These are phyloP conservation scores for Backusella macrospora DNA, from an alignment of 192 early-diverging fungal species.

Conservation along the genomic window DNA sequence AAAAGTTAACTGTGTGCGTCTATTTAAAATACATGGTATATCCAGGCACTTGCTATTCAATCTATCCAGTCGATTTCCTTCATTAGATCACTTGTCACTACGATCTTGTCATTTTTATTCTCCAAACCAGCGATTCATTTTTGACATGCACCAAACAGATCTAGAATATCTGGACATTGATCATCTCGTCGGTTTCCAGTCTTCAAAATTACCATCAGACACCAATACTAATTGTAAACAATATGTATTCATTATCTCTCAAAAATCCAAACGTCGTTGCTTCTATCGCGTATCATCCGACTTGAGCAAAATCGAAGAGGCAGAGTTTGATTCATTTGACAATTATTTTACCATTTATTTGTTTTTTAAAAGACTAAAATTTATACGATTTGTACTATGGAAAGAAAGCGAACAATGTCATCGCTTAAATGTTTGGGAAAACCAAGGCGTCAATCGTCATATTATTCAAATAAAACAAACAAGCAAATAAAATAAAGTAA, in stretches of 20 bases:
- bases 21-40: not conserved
- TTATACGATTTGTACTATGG: not conserved
- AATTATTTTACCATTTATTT: not conserved
- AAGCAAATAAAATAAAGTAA: too few relatives aligned
- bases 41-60: not conserved
- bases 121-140: not conserved
- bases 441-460: not conserved
- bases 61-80: not conserved
- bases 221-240: not conserved
- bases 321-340: not conserved
- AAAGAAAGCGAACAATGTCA: not conserved
- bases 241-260: not conserved
- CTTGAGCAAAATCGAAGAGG: not conserved
- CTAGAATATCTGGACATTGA: not conserved
- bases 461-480: not conserved
- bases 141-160: not conserved
- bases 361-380: not conserved
- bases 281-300: not conserved
- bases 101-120: conserved; percentile 3
- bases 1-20: not conserved
- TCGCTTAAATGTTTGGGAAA: not conserved
- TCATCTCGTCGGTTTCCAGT: not conserved
- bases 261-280: not conserved
- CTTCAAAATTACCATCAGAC: not conserved
- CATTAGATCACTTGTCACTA: not conserved